Evolutionary conservation across 2,329 filamentous ascomycete genomes (phyloP), one percentile per base, ranked within the genome.

Genomic region (Penicillium sp.): DNA sequence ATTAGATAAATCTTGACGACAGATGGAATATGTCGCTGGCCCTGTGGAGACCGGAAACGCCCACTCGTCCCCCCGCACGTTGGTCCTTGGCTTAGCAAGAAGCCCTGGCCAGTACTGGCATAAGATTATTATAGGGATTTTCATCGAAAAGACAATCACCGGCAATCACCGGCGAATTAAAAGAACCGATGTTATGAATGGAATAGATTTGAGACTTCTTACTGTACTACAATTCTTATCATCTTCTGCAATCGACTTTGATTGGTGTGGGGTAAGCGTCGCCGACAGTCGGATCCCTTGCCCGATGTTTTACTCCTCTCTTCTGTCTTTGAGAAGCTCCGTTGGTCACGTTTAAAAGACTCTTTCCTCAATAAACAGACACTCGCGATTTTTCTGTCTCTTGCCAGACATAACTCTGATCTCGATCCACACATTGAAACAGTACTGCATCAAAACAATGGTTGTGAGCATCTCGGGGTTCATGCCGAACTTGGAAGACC

Each of bases 11-110:
- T 36, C n/a, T 6, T 34, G n/a, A 14, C 8, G n/a, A 34, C n/a
- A 3, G 16, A 5, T 14, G n/a, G n/a, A 9, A 2, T 8, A 10
- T 18, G 16, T 7, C 18, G 16, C 4, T 18, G 14, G 14, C 14
- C 7, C 19, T 51, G 6, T 54, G 50, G 56, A 46, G 56, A 19
- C 45, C 53, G 5, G 46, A 53, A 6, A 42, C 54, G 9, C 53
- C 54, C 5, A 36, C 39, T 23, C 11, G 13, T 56, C 56, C 21
- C 31, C 55, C 31, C n/a, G 21, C 39, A 42, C n/a, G n/a, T n/a
- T n/a, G n/a, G n/a, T n/a, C n/a, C n/a, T n/a, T n/a, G n/a, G n/a
- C n/a, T n/a, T n/a, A n/a, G n/a, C n/a, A n/a, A n/a, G n/a, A n/a
- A n/a, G n/a, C 36, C 19, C 11, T 21, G 36, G 10, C 14, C 10